Evolutionary conservation across 1,139 yeast species (phyloP).

Genomic region (Protomyces gravidus): DNA sequence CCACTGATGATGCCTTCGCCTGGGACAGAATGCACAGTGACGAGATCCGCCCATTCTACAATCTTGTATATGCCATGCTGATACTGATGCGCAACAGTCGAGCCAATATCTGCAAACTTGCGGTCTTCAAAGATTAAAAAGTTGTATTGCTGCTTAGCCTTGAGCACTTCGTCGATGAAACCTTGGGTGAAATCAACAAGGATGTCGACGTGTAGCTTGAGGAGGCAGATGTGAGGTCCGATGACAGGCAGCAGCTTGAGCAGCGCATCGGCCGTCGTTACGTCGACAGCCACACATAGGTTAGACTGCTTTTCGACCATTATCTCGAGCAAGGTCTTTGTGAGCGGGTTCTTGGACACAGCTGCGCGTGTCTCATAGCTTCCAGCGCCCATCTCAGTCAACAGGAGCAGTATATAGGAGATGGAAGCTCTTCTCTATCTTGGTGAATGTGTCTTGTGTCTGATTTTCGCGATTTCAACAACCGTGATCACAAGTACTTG

Average conservation of each 20-base stretch:
- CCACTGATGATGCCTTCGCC: slow-evolving; percentile 93
- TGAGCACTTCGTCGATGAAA: slow-evolving; percentile 69
- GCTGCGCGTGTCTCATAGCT: slow-evolving; percentile 68
- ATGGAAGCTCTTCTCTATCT: too few species aligned
- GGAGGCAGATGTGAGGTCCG: slow-evolving; percentile 88
- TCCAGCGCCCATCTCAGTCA: slow-evolving; percentile 1
- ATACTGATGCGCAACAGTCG: slow-evolving; percentile 91
- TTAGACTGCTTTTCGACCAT: slow-evolving; percentile 81
- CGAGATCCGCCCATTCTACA: slow-evolving; percentile 92
- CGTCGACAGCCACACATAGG: slow-evolving; percentile 95
- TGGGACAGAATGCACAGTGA: slow-evolving; percentile 96
- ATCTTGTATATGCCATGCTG: slow-evolving; percentile 83
- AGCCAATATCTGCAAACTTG: slow-evolving; percentile 98
- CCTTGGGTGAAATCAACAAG: slow-evolving; percentile 82
- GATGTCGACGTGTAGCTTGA: slow-evolving; percentile 92
- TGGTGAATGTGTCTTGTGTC: too few species aligned
- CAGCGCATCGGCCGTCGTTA: slow-evolving; percentile 70
- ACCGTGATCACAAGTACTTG: too few species aligned
- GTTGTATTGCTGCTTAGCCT: slow-evolving; percentile 67
- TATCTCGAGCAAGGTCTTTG: slow-evolving; percentile 63
- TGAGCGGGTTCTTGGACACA: slow-evolving; percentile 71
- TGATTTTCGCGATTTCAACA: too few species aligned
- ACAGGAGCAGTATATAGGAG: neutral
- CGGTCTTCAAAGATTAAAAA: slow-evolving; percentile 92
- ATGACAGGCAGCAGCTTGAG: slow-evolving; percentile 65